Evolutionary conservation across 1,284 basidiomycete species (phyloP), one percentile per base, ranked within the genome.

Genomic region (Bothia castanella): DNA sequence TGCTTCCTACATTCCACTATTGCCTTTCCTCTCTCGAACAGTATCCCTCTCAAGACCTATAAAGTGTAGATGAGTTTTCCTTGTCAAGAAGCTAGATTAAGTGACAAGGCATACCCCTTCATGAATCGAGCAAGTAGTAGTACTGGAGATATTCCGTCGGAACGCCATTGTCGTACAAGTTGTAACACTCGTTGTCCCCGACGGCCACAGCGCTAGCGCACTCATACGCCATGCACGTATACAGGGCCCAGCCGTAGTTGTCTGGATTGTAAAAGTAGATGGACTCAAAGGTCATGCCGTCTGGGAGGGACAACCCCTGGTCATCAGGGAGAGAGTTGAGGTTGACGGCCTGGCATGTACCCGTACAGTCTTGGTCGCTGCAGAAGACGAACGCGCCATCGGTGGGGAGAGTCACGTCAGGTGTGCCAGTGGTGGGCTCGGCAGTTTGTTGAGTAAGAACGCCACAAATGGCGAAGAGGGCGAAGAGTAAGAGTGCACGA

Each of bases 381-480:
- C 52, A 55, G 21, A 53, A 49, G 35, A 53, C 11, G 32, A 55
- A 40, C 3, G 47, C 31, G 4, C 39, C 41, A 10, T 5, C 16
- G 3, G 3, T 4, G 3, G 39, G 17, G 27, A 23, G 55, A 4
- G 52, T 42, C 12, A 39, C 40, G 5, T n/a, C n/a, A n/a, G n/a
- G n/a, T n/a, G n/a, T n/a, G n/a, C n/a, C n/a, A n/a, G n/a, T n/a
- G n/a, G n/a, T 31, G 17, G 23, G 11, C 2, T 5, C 5, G 0
- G 19, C 35, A 5, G 11, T 25, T n/a, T n/a, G n/a, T 29, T 42
- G n/a, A 7, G 49, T 31, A 44, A 50, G 19, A 25, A 43, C 20
- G 5, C 31, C 13, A 6, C n/a, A 30, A 1, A 25, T 16, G n/a
- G n/a, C n/a, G 9, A 51, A 17, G 36, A 51, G 17, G 25, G 17